Evolutionary conservation across 2,329 filamentous ascomycete species (phyloP), one percentile per base, ranked within the genome.

Genomic region (Diaporthe amygdali): DNA sequence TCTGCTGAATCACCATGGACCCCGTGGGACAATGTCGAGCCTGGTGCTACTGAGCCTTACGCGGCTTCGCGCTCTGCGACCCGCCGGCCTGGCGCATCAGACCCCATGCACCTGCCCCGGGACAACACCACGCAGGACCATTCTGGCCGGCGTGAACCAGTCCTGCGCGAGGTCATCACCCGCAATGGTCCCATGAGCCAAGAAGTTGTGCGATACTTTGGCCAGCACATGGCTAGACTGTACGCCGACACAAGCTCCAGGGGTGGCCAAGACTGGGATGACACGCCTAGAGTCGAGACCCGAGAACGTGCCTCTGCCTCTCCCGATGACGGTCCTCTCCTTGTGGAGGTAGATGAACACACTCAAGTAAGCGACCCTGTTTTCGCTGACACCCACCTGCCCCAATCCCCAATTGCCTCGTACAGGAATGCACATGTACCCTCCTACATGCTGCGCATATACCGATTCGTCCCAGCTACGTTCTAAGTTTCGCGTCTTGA

Each of bases 151-250:
- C 41, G 32, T 34, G 49, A 51, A 15, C 37, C 71, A 46, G 44
- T 55, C 27, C n/a, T 69, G 56, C 71, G 64, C 41, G 71, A 71
- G 51, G 64, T 63, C 15, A 61, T 71, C 15, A 51, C 68, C 20
- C 56, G 69, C 56, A 68, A 54, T 49, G 71, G 64, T 2, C 66
- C 66, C 30, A 71, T 71, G 56, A 71, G 69, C 69, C 71, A 68
- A 39, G 71, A 73, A 5, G 61, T 71, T 27, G 71, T 63, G 12
- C 61, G 71, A 15, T 61, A 68, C 17, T 73, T 71, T 32, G 69
- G 71, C 34, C 69, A 73, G 63, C 71, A 73, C 37, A 69, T 73
- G 69, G 69, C 71, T 10, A 68, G 67, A 51, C 59, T 71, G 51
- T 70, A 71, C 25, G 64, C 71, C 10, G 69, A 52, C 44, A 69